Evolutionary conservation across 2,329 filamentous ascomycete genomes (phyloP).

Genomic region (Penicillium sp.): DNA sequence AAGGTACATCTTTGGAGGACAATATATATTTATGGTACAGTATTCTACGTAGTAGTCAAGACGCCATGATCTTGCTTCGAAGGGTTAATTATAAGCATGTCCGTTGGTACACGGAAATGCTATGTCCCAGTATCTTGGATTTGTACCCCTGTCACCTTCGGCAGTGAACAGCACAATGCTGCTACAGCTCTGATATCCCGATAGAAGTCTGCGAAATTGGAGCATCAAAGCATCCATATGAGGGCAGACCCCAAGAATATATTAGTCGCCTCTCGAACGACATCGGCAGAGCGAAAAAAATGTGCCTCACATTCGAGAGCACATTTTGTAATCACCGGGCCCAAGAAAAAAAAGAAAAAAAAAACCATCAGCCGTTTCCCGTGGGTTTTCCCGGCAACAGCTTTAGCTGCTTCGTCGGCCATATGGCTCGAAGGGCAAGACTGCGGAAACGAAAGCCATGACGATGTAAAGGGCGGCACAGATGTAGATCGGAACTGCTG

Average conservation of each 20-base stretch:
- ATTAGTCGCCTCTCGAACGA: background rate
- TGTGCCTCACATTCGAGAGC: background rate
- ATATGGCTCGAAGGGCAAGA: slow-evolving; percentile 27
- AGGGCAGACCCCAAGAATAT: background rate
- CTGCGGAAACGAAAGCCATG: slow-evolving; percentile 31
- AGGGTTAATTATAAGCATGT: no score
- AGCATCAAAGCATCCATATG: background rate
- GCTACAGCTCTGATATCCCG: background rate
- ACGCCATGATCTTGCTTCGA: no score
- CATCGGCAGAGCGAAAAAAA: background rate
- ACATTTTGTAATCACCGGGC: background rate
- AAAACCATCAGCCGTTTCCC: background rate
- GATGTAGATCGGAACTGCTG: slow-evolving; percentile 39
- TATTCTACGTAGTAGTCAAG: no score
- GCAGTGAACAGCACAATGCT: background rate
- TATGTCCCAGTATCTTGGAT: background rate
- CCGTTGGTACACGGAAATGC: no score
- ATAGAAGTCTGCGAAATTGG: background rate
- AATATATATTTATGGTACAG: no score
- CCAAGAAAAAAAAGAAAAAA: background rate
- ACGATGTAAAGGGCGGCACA: slow-evolving; percentile 38
- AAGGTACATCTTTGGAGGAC: no score
- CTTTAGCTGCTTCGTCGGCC: slow-evolving; percentile 20
- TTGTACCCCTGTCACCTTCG: background rate
- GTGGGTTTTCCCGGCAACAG: background rate